Conservation (phyloP, 2,329 filamentous ascomycete species). For the Sporothrix mexicana region DNA sequence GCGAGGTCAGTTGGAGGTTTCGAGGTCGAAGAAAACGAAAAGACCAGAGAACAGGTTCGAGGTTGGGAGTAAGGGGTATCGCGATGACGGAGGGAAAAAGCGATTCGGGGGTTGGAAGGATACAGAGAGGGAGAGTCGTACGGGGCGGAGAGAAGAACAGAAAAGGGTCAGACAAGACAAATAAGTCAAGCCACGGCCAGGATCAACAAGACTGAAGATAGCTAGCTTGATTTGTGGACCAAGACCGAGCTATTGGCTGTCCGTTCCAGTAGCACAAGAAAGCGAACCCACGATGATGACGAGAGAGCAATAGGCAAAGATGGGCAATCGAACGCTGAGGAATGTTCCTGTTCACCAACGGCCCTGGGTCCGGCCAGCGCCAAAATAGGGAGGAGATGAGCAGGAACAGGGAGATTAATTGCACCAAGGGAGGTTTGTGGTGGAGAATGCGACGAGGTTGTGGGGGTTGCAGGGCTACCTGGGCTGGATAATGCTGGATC, state of each 20-base stretch:
- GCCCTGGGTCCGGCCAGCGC: neutral
- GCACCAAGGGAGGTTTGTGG: conserved; percentile 19
- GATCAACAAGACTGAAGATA: neutral
- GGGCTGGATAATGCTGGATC: conserved; percentile 11
- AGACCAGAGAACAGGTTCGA: too few species aligned
- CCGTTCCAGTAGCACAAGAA: conserved; percentile 20
- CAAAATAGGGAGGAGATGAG: conserved; percentile 33
- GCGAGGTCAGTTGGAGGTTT: neutral
- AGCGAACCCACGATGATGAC: conserved; percentile 9
- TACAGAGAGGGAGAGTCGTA: conserved; percentile 1
- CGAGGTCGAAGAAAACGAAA: neutral
- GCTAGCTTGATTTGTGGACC: conserved; percentile 7
- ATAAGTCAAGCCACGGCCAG: conserved; percentile 4
- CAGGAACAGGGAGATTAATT: conserved; percentile 31
- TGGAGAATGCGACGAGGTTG: conserved; percentile 31
- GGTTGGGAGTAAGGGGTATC: neutral
- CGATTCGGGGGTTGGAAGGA: neutral
- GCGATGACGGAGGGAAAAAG: neutral
- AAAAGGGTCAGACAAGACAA: neutral
- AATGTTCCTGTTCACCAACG: neutral
- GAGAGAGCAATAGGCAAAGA: conserved; percentile 15
- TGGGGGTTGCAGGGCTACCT: conserved; percentile 29
- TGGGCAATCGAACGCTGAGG: conserved; percentile 6
- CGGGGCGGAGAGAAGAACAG: neutral
- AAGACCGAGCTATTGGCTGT: conserved; percentile 14